Evolutionary conservation across 2,329 filamentous ascomycete species (phyloP).

Genomic region (Fusarium chaquense): DNA sequence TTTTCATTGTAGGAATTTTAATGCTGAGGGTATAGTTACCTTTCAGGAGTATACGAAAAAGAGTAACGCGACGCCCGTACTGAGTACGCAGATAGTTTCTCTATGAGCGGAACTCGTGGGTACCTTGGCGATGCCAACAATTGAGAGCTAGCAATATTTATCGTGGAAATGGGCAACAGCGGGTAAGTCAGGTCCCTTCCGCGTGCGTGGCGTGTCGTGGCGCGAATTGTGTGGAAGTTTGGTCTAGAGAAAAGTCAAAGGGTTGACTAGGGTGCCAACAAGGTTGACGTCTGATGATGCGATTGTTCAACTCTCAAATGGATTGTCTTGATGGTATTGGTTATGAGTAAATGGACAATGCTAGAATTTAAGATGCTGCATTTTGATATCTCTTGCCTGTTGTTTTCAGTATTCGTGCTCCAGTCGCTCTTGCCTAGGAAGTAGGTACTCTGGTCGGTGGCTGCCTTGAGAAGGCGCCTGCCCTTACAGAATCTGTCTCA

Average conservation of each 20-base stretch:
- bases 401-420: neutral
- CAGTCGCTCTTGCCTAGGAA: slow-evolving; percentile 8
- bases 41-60: neutral
- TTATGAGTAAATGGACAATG: neutral
- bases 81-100: neutral
- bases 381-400: neutral
- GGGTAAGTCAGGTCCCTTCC: slow-evolving; percentile 31
- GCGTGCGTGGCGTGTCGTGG: slow-evolving; percentile 29
- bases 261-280: slow-evolving; percentile 2
- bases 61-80: neutral
- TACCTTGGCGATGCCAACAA: slow-evolving; percentile 28
- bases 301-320: neutral
- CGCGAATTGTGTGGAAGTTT: slow-evolving; percentile 28
- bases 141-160: slow-evolving; percentile 9
- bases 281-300: neutral
- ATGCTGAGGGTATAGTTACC: too few species aligned
- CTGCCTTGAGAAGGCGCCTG: neutral
- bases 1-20: neutral
- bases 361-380: slow-evolving; percentile 4
- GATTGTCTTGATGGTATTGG: neutral
- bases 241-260: slow-evolving; percentile 8
- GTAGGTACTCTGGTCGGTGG: neutral
- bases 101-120: neutral
- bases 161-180: slow-evolving; percentile 16
- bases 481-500: slow-evolving; percentile 8